Evolutionary conservation across 2,329 filamentous ascomycete genomes (phyloP).

Genomic region (Daldinia sp.): DNA sequence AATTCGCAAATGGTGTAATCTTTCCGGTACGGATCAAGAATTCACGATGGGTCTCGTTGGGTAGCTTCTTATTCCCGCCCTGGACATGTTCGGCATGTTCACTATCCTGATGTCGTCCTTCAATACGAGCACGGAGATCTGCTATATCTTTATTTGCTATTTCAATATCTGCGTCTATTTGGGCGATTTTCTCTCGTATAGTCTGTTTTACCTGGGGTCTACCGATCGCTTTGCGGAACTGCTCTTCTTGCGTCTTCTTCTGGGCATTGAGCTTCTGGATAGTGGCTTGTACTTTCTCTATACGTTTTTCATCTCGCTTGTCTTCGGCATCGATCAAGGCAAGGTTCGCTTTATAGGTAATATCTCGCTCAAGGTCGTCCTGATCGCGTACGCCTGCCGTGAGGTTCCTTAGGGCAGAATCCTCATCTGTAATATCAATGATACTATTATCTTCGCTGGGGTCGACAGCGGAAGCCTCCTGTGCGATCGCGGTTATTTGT

Average conservation of each 20-base stretch:
- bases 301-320: constrained; percentile 71
- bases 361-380: constrained; percentile 90
- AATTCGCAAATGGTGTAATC: constrained; percentile 92
- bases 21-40: constrained; percentile 96
- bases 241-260: constrained; percentile 66
- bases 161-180: constrained; percentile 73
- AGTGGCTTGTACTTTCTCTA: constrained; percentile 67
- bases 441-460: constrained; percentile 20
- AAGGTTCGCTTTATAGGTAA: constrained; percentile 72
- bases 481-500: constrained; percentile 18
- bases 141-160: constrained; percentile 77
- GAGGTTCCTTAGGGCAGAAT: constrained; percentile 70
- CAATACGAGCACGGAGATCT: constrained; percentile 85
- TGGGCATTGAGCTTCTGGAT: constrained; percentile 73
- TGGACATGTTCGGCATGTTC: constrained; percentile 58
- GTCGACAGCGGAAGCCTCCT: constrained; percentile 21
- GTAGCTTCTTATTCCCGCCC: constrained; percentile 69
- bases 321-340: constrained; percentile 72
- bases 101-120: constrained; percentile 72
- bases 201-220: constrained; percentile 67
- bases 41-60: constrained; percentile 86
- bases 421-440: constrained; percentile 62
- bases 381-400: constrained; percentile 83
- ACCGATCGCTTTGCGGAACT: constrained; percentile 58
- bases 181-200: constrained; percentile 73